phyloP scores from a whole-genome alignment of 1,284 basidiomycete species.

The Rhodotorula glutinis region DNA sequence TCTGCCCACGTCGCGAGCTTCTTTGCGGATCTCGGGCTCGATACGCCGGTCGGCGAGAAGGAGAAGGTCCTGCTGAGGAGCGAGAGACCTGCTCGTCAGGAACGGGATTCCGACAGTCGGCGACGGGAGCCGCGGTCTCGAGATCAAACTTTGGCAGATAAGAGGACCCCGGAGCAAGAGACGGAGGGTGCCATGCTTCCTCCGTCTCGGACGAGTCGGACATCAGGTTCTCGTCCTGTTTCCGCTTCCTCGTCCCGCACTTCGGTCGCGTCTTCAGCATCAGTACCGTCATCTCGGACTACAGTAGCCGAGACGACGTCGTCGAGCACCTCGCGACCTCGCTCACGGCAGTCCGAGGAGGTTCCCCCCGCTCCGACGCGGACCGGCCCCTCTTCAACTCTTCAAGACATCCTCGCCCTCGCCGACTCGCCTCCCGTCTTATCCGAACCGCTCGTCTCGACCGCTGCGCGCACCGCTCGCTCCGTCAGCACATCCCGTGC shows the following conservation, averaged over 20 bases:
- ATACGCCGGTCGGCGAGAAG: constrained; percentile 12
- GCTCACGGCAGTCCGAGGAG: too few relatives aligned
- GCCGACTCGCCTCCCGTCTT: constrained; percentile 11
- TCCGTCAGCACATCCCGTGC: neutral
- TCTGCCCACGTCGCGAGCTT: constrained; percentile 14
- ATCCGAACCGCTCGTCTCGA: constrained; percentile 3
- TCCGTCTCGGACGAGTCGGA: neutral
- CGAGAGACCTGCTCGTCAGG: neutral
- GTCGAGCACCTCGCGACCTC: neutral
- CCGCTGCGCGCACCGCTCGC: too few relatives aligned
- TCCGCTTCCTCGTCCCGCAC: neutral
- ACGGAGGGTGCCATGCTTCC: neutral
- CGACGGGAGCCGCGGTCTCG: neutral
- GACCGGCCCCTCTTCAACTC: neutral
- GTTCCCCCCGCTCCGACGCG: neutral
- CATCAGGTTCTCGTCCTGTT: neutral
- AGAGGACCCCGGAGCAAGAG: neutral
- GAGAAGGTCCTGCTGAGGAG: constrained; percentile 3
- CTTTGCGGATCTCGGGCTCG: constrained; percentile 26
- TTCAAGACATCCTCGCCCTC: constrained; percentile 13
- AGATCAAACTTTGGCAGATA: neutral
- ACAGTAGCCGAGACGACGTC: neutral
- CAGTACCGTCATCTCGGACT: neutral
- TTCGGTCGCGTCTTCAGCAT: neutral
- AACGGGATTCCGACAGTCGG: neutral